Percentiles rank a stretch among this genome's conserved stretches.
Conservation (phyloP, 177 flowering plant species). For the Tripterygium wilfordii region DNA sequence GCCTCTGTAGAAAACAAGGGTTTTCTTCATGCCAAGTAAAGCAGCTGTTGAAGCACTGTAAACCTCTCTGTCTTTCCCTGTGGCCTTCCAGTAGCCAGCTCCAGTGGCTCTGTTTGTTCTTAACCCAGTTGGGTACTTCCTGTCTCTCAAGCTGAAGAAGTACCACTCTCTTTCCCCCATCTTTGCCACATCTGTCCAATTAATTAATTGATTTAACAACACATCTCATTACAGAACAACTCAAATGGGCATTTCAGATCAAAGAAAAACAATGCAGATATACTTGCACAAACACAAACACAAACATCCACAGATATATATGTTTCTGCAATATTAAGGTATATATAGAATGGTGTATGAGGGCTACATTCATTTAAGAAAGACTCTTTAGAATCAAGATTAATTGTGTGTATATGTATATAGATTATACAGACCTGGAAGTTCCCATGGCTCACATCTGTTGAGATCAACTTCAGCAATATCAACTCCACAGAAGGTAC, state of each 20-base stretch:
- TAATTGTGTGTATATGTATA: too few relatives aligned
- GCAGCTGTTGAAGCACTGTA: conserved; percentile 35
- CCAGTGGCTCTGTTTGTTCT: conserved; percentile 90
- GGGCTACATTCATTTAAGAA: too few relatives aligned
- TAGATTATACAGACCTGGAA: too few relatives aligned
- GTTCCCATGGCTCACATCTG: conserved; percentile 90
- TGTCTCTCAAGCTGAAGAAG: conserved; percentile 76
- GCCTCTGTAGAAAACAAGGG: conserved; percentile 89
- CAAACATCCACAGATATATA: too few relatives aligned
- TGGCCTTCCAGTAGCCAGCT: conserved; percentile 91
- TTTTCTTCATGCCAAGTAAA: conserved; percentile 88
- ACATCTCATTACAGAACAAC: background rate
- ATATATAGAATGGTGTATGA: too few relatives aligned
- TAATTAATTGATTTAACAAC: background rate
- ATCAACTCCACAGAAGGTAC: conserved; percentile 40
- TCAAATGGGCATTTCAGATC: background rate
- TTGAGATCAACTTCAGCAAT: conserved; percentile 87
- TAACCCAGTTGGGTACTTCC: conserved; percentile 88
- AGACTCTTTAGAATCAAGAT: too few relatives aligned
- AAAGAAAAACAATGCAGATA: too few relatives aligned
- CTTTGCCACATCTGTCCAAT: conserved; percentile 54
- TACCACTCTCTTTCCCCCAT: conserved; percentile 96
- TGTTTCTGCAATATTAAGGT: background rate
- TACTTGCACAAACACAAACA: too few relatives aligned
- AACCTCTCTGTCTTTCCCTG: conserved; percentile 80